A percentile compares a stretch with the other conserved stretches of the same genome.
phyloP scores from a whole-genome alignment of 805 yeast genomes.

The Candida khao-thaluensis region DNA sequence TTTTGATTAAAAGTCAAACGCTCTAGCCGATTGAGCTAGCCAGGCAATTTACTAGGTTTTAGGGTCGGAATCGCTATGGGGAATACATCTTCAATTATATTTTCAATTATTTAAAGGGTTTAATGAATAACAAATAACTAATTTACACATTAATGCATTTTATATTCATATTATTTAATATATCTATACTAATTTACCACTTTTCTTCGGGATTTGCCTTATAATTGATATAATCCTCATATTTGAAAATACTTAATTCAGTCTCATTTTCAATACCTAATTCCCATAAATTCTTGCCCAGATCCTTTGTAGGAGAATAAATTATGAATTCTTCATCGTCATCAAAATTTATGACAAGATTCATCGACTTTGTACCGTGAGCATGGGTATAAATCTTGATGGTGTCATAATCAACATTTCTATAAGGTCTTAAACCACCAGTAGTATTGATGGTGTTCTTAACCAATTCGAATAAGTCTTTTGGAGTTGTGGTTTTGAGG shows the following conservation, averaged over 20 bases:
- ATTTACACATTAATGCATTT: too few species aligned
- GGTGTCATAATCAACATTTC: constrained; percentile 71
- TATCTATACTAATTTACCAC: too few species aligned
- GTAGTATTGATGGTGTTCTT: constrained; percentile 47
- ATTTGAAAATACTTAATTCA: constrained; percentile 80
- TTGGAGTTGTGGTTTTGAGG: constrained; percentile 65
- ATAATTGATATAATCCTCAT: constrained; percentile 61
- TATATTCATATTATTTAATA: too few species aligned
- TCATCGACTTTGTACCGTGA: constrained; percentile 91
- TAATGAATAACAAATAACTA: too few species aligned
- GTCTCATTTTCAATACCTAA: constrained; percentile 76
- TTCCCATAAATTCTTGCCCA: constrained; percentile 30
- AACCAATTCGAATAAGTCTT: constrained; percentile 56
- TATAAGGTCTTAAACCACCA: constrained; percentile 77
- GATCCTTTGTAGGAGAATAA: constrained; percentile 18
- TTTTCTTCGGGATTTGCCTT: constrained; percentile 86
- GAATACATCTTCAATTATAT: too few species aligned
- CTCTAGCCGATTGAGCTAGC: constrained; percentile 19
- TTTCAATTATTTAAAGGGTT: too few species aligned
- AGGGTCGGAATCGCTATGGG: too few species aligned
- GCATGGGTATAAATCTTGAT: constrained; percentile 91
- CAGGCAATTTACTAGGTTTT: constrained; percentile 9
- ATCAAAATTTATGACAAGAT: constrained; percentile 85
- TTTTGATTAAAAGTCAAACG: constrained; percentile 18
- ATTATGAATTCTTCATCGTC: constrained; percentile 71